Evolutionary conservation across 1,139 yeast genomes (phyloP), one percentile per base, ranked within the genome.

Genomic region (Candida frijolesensis): DNA sequence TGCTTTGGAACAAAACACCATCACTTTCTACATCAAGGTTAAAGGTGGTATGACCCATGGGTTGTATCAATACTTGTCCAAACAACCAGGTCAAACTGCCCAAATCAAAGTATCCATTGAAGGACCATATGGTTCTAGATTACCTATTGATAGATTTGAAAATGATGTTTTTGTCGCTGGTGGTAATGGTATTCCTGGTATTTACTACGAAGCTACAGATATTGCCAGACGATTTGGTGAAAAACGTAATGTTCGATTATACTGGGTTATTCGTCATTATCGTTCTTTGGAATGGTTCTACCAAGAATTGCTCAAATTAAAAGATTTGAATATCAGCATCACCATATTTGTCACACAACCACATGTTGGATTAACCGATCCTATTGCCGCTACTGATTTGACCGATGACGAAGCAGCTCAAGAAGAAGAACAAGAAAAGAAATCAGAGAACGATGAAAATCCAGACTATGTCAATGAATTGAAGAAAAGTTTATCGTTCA

Each of bases 171-270:
- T 87, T 45, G 59, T 87, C 48, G 83, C 76, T 42, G 88, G 91
- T 54, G 94, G 94, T 46, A 85, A 85, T 53, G 96, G 96, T 57
- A 76, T 89, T 55, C 87, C 96, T 2, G 78, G 78, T 25, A 57
- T 72, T 46, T 73, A 65, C 55, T 62, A 67, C 29, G 73, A 72
- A 57, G 73, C 72, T 14, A 55, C 57, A 42, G 60, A 61, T 43
- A 57, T 70, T 50, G 66, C 65, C n/a, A 51, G 49, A 35, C 54
- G 54, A 34, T 48, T 55, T 12, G 49, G 53, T n/a, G 49, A 51
- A 2, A 49, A 51, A 32, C 49, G 54, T 7, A 49, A 48, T 43
- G 51, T 70, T 34, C 67, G 66, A 54, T 63, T 72, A 35, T 61
- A 63, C 56, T 72, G 77, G 77, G 65, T 70, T 42, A 63, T 72